A percentile compares a stretch with the other conserved stretches of the same genome.
phyloP scores from a whole-genome alignment of 257 asterid genomes.

The Plectranthus barbatus region DNA sequence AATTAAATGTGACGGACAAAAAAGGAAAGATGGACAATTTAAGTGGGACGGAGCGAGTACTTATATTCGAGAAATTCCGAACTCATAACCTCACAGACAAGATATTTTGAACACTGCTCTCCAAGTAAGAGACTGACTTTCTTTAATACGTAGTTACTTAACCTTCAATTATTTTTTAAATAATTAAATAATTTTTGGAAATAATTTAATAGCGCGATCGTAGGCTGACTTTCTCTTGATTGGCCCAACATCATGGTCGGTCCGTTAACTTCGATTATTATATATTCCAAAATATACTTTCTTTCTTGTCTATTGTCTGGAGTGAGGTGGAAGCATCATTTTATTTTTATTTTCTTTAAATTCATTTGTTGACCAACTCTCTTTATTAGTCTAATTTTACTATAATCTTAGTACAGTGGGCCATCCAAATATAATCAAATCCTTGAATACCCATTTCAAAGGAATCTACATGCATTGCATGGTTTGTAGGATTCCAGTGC shows the following conservation, averaged over 20 bases:
- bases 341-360: conserved; percentile 1
- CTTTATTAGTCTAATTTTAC: background rate
- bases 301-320: background rate
- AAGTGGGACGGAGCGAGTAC: too few species aligned
- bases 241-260: conserved; percentile 24
- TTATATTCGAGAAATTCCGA: too few species aligned
- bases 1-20: too few species aligned
- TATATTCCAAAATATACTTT: background rate
- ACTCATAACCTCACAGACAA: too few species aligned
- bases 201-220: conserved; percentile 14
- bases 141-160: too few species aligned
- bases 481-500: background rate
- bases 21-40: too few species aligned
- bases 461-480: background rate
- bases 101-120: too few species aligned
- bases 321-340: background rate
- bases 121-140: too few species aligned
- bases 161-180: background rate
- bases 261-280: background rate
- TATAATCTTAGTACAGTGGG: background rate
- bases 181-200: too few species aligned
- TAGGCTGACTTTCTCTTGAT: conserved; percentile 27
- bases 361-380: conserved; percentile 7
- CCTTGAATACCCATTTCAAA: background rate
- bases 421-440: background rate